Conservation (phyloP, 495 filamentous ascomycete species). For the Aspergillus cavernicola region DNA sequence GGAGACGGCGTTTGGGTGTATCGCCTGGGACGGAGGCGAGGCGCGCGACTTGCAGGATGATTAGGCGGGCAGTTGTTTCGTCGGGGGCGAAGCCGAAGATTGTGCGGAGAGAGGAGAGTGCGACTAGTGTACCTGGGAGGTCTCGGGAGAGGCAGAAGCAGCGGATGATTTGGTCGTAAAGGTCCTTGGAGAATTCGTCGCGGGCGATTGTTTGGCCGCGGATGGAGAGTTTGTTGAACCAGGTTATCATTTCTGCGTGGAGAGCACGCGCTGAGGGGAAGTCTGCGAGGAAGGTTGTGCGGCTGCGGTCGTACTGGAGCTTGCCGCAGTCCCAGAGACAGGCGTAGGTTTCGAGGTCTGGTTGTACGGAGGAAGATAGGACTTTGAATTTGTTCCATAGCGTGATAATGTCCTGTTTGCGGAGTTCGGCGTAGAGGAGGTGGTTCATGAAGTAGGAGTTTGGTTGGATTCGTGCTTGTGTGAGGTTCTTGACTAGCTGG, state of each 20-base stretch:
- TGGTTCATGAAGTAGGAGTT: conserved; percentile 75
- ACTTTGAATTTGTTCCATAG: conserved; percentile 55
- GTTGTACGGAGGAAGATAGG: conserved; percentile 45
- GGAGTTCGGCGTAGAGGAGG: conserved; percentile 58
- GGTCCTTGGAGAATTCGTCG: conserved; percentile 44
- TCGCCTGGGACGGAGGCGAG: conserved; percentile 38
- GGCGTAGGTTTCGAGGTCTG: conserved; percentile 66
- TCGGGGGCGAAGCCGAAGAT: conserved; percentile 53
- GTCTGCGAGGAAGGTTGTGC: conserved; percentile 28
- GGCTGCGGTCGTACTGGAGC: conserved; percentile 47
- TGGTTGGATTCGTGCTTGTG: conserved; percentile 55
- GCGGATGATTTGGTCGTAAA: conserved; percentile 55
- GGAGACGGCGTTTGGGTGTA: conserved; percentile 40
- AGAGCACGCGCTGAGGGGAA: conserved; percentile 50
- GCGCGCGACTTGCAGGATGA: conserved; percentile 49
- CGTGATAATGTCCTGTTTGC: conserved; percentile 45
- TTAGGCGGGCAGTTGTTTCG: conserved; percentile 45
- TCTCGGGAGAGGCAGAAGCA: conserved; percentile 53
- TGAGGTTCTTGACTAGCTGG: conserved; percentile 54
- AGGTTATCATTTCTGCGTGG: conserved; percentile 59
- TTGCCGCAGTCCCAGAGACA: conserved; percentile 61
- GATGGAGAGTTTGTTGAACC: conserved; percentile 37
- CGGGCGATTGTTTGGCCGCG: conserved; percentile 21
- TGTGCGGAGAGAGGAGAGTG: conserved; percentile 51
- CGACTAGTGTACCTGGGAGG: conserved; percentile 58